These are phyloP conservation scores for Solanum chacoense DNA, from an alignment of 305 asterid species.

Conservation along the genomic window DNA sequence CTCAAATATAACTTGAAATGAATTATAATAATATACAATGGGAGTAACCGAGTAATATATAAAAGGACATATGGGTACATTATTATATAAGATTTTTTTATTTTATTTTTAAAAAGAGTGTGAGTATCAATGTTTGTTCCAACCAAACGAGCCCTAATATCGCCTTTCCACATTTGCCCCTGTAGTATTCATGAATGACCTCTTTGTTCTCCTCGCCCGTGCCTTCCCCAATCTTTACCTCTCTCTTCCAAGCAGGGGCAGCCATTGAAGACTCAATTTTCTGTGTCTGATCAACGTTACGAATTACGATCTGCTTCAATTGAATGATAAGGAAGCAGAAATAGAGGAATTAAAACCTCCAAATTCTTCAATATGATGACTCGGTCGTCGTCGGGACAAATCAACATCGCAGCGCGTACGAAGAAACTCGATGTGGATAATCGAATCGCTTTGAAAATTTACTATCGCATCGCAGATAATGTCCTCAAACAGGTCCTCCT, in stretches of 20 bases:
- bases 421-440: constrained; percentile 70
- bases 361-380: constrained; percentile 18
- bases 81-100: background rate
- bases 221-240: background rate
- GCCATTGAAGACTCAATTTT: constrained; percentile 7
- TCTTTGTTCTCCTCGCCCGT: background rate
- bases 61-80: background rate
- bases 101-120: background rate
- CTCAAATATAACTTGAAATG: background rate
- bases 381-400: constrained; percentile 39
- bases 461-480: constrained; percentile 76
- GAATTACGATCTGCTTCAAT: background rate
- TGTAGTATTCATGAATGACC: background rate
- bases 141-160: background rate
- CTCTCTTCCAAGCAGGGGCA: background rate
- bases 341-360: background rate
- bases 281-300: constrained; percentile 1
- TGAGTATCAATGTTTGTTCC: background rate
- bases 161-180: constrained; percentile 16
- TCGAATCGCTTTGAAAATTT: constrained; percentile 52
- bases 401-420: constrained; percentile 66
- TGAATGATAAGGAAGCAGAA: background rate
- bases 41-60: background rate
- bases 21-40: background rate
- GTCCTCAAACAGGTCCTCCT: constrained; percentile 70